Evolutionary conservation across 2,329 filamentous ascomycete species (phyloP).

Genomic region (Cytospora paraplurivora): DNA sequence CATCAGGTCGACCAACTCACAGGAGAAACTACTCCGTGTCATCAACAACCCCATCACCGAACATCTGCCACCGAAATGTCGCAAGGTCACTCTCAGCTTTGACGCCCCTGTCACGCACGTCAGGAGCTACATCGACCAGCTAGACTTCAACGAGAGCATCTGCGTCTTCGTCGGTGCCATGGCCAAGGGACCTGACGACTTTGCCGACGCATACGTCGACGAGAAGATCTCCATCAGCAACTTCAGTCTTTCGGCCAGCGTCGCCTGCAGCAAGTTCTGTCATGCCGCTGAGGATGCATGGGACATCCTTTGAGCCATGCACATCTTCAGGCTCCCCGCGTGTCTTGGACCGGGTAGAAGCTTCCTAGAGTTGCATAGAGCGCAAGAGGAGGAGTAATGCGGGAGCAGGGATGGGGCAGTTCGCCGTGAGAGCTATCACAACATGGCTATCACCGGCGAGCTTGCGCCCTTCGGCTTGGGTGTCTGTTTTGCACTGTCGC

Average conservation of each 20-base stretch:
- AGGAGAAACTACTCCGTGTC: conserved; percentile 95
- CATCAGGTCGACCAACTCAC: conserved; percentile 93
- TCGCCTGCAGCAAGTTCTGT: conserved; percentile 99
- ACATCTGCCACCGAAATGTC: conserved; percentile 93
- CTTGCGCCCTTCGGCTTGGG: conserved; percentile 55
- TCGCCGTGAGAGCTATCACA: conserved; percentile 63
- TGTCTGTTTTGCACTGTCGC: conserved; percentile 70
- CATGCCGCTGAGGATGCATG: conserved; percentile 96
- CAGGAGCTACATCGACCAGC: conserved; percentile 80
- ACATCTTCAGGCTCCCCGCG: not conserved
- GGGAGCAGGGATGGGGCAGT: conserved; percentile 36
- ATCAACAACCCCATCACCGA: conserved; percentile 98
- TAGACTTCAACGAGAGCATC: conserved; percentile 85
- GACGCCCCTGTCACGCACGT: conserved; percentile 86
- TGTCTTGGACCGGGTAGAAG: not conserved
- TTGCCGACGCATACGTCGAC: conserved; percentile 91
- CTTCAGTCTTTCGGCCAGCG: conserved; percentile 94
- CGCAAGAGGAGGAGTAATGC: conserved; percentile 14
- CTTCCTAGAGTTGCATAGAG: not conserved
- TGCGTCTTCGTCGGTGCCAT: conserved; percentile 98
- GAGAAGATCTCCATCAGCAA: conserved; percentile 99
- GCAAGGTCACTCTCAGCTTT: conserved; percentile 95
- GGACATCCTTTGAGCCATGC: conserved; percentile 70
- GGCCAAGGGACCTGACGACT: conserved; percentile 95
- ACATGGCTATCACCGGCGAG: conserved; percentile 63